Evolutionary conservation across 441 rosid species (phyloP), one percentile per base, ranked within the genome.

Genomic region (Adansonia grandidieri): DNA sequence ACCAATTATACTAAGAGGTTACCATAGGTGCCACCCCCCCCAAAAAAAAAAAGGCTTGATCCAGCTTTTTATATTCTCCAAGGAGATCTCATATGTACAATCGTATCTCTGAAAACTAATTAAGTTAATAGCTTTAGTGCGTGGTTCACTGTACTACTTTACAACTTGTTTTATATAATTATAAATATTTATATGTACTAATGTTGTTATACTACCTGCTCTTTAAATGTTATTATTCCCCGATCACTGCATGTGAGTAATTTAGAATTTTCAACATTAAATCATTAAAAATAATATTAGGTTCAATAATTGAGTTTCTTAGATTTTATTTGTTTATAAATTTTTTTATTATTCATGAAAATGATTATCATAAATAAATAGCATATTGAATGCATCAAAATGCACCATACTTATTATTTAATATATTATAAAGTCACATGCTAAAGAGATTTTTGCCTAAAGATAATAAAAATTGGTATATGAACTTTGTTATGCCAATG

Each of bases 81-180:
- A 62, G 73, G 28, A 81, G 85, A 85, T 86, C 85, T 77, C 74
- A 72, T 28, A 64, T 65, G 85, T 81, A 86, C 84, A 81, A 80
- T 44, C 80, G 78, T 78, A 82, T 88, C 87, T 84, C 45, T 13
- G 14, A 74, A 74, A 50, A 54, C 28, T 58, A 58, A 61, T 61
- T 61, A 61, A 22, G 24, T 54, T 48, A 76, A 79, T 81, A 69
- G 42, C 47, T 6, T 37, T 32, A 53, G 73, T 65, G 60, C 57
- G 66, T n/a, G 80, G 76, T 82, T 84, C 86, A 81, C 45, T 61
- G 85, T 61, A 82, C 79, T 60, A 45, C 77, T 37, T 50, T 6
- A 19, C 63, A 1, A 73, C 28, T 56, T 40, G 51, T 28, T 58
- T 58, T 58, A 58, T 8, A 20, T 54, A 15, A 54, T 54, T 28